Evolutionary conservation across 2,329 filamentous ascomycete genomes (phyloP), one percentile per base, ranked within the genome.

Genomic region (Teratosphaeria pseudoeucalypti): DNA sequence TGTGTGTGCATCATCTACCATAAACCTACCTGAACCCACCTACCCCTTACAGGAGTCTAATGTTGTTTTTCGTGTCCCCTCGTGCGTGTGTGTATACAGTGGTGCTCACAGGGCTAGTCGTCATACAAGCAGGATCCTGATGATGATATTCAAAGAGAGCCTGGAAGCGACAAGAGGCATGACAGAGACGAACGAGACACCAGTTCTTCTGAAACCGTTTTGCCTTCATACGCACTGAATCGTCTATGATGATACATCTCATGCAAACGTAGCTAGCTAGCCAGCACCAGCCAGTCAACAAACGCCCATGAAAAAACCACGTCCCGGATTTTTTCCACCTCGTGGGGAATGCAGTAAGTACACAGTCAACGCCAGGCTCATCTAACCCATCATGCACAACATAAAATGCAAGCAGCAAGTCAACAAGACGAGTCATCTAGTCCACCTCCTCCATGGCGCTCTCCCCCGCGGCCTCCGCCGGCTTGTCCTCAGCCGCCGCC

Each of bases 371-470:
- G 43, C 43, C 43, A 49, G 43, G 43, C 43, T 49, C 43, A 49
- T 49, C 43, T 49, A 49, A 23, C 43, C 43, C 43, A 49, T 49
- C 43, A 49, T 49, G 43, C 43, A 39, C 11, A 49, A 49, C 9
- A 23, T 23, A 49, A n/a, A 49, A 49, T 49, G 43, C 43, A 49
- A 49, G 43, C 23, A 26, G 16, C 23, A 43, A 49, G 43, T 10
- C 16, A 23, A n/a, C 6, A n/a, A 49, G 19, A 23, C 26, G 14
- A 55, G 34, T 29, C 4, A 55, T 79, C 72, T 95, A 99, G 85
- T 99, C 94, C 76, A 99, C 94, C 86, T 99, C 94, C 86, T 99
- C 94, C 94, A 99, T 99, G 77, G 92, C 87, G 81, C 88, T 95
- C 85, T 96, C 91, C 70, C 87, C 88, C 11, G 59, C 62, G 60